Percentiles rank a stretch among this genome's conserved stretches.
Evolutionary conservation across 169 alveolate species (phyloP).

Genomic region (Plasmodium relictum): DNA sequence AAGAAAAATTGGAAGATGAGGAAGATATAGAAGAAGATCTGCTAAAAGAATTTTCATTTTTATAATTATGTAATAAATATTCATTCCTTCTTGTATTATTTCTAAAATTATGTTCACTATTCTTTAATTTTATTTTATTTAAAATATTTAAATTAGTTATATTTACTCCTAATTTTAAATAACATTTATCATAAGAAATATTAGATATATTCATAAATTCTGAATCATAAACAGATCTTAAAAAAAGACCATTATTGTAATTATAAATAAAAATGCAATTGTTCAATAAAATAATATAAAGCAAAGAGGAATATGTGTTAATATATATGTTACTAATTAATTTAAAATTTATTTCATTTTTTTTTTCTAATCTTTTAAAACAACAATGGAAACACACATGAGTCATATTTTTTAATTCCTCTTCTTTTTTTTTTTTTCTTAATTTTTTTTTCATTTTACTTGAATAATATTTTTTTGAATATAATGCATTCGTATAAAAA

Average conservation of each 20-base stretch:
- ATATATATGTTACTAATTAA: slow-evolving; percentile 65
- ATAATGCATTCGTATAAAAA: not conserved
- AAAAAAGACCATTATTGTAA: slow-evolving; percentile 29
- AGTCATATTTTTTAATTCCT: slow-evolving; percentile 31
- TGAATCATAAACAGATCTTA: slow-evolving; percentile 43
- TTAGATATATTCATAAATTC: slow-evolving; percentile 12
- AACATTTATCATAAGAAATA: slow-evolving; percentile 18
- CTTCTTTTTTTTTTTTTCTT: slow-evolving; percentile 23
- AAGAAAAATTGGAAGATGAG: not conserved
- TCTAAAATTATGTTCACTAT: not conserved
- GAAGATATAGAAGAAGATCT: not conserved
- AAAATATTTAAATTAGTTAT: slow-evolving; percentile 33
- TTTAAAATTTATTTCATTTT: slow-evolving; percentile 72
- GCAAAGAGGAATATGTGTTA: slow-evolving; percentile 42
- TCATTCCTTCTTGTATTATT: not conserved
- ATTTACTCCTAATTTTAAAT: slow-evolving; percentile 37
- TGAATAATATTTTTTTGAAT: not conserved
- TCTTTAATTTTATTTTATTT: slow-evolving; percentile 11
- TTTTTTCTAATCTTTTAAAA: slow-evolving; percentile 67
- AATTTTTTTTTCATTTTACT: slow-evolving; percentile 5
- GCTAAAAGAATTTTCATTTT: not conserved
- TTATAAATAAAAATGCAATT: slow-evolving; percentile 44
- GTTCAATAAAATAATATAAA: slow-evolving; percentile 41
- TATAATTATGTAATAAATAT: not conserved
- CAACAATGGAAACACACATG: slow-evolving; percentile 69